Conservation (phyloP, 768 basidiomycete genomes). For the Podaxis mareebaensis region DNA sequence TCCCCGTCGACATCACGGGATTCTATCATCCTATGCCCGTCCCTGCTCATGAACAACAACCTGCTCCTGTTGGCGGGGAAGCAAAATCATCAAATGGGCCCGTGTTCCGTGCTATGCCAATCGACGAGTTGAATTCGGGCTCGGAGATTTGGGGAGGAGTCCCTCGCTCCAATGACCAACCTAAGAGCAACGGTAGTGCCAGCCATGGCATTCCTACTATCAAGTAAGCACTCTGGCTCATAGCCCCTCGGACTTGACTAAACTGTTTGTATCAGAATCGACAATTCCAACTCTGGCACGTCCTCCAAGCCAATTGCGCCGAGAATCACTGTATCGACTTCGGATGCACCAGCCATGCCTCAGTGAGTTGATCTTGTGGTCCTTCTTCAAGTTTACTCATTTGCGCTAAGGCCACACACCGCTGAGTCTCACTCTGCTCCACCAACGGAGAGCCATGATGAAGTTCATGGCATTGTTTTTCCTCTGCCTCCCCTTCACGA, state of each 20-base stretch:
- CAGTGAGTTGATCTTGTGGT: slow-evolving; percentile 27
- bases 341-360: slow-evolving; percentile 25
- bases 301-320: slow-evolving; percentile 21
- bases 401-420: not conserved
- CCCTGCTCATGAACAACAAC: not conserved
- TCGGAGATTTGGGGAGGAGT: slow-evolving; percentile 3
- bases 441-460: slow-evolving; percentile 24
- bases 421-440: slow-evolving; percentile 23
- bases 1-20: slow-evolving; percentile 6
- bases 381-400: not conserved
- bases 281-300: slow-evolving; percentile 1
- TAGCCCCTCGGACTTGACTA: not conserved
- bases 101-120: slow-evolving; percentile 7
- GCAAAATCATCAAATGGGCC: not conserved
- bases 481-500: slow-evolving; percentile 44
- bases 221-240: not conserved
- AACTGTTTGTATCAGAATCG: not conserved
- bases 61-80: not conserved
- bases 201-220: not conserved
- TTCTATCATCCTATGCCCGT: slow-evolving; percentile 12
- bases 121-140: slow-evolving; percentile 2
- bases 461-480: slow-evolving; percentile 32
- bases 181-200: slow-evolving; percentile 6
- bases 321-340: slow-evolving; percentile 25
- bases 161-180: not conserved